Percentiles rank a stretch among this genome's conserved stretches.
Conservation (phyloP, 805 yeast species). For the Ogataea parapolymorpha region DNA sequence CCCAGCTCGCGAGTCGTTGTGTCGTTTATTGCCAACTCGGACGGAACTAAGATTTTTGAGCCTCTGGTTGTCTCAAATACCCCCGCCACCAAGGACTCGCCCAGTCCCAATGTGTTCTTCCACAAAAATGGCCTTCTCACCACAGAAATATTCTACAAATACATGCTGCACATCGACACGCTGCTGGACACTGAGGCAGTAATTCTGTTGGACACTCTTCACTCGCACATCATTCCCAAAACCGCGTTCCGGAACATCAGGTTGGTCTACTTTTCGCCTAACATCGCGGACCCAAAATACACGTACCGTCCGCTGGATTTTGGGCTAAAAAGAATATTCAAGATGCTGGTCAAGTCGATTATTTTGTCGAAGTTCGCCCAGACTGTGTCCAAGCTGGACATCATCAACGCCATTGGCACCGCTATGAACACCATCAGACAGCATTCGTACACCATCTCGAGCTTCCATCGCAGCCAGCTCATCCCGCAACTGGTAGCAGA, state of each 20-base stretch:
- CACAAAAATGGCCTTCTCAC: conserved; percentile 26
- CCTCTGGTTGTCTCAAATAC: conserved; percentile 30
- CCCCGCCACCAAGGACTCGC: conserved; percentile 8
- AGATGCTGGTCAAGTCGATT: conserved; percentile 26
- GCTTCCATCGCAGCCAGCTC: conserved; percentile 24
- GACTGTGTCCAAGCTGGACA: conserved; percentile 17
- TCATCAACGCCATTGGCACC: conserved; percentile 23
- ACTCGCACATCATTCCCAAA: conserved; percentile 36
- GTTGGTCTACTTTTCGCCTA: conserved; percentile 30
- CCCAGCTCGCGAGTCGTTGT: conserved; percentile 22
- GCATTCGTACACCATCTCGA: conserved; percentile 4
- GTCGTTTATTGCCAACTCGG: conserved; percentile 29
- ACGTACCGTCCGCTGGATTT: conserved; percentile 31
- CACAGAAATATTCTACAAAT: conserved; percentile 26
- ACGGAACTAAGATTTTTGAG: conserved; percentile 25
- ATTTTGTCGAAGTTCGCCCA: conserved; percentile 11
- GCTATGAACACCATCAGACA: conserved; percentile 18
- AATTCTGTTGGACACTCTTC: conserved; percentile 33
- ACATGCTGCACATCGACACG: conserved; percentile 21
- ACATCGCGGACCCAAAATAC: conserved; percentile 14
- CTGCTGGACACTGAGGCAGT: conserved; percentile 13
- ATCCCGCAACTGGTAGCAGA: conserved; percentile 10
- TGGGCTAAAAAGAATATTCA: conserved; percentile 34
- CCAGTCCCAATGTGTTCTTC: conserved; percentile 16
- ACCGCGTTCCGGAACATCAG: conserved; percentile 28